Percentiles rank a stretch among this genome's conserved stretches.
These are phyloP conservation scores for Oemleria cerasiformis DNA, from an alignment of 306 rosid genomes.

Conservation along the genomic window DNA sequence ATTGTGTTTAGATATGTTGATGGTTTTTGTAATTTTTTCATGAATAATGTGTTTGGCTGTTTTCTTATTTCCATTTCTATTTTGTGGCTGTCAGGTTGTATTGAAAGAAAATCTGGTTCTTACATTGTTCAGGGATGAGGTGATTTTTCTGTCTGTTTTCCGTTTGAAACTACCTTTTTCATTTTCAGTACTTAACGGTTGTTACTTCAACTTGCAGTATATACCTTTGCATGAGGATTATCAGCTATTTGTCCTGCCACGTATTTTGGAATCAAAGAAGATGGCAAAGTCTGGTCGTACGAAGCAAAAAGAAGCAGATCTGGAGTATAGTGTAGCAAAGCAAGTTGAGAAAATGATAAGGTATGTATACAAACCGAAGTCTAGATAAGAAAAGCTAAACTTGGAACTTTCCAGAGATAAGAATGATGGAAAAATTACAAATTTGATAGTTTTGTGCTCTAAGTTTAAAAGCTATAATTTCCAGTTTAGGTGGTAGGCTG, in stretches of 20 bases:
- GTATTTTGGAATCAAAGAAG: slow-evolving; percentile 93
- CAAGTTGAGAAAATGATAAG: slow-evolving; percentile 99
- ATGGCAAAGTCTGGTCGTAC: slow-evolving; percentile 99
- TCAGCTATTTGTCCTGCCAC: slow-evolving; percentile 83
- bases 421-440: background rate
- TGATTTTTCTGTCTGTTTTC: slow-evolving; percentile 24
- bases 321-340: slow-evolving; percentile 95
- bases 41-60: slow-evolving; percentile 16
- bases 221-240: slow-evolving; percentile 90
- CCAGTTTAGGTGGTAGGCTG: background rate
- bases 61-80: slow-evolving; percentile 16
- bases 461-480: background rate
- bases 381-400: background rate
- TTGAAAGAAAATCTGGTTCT: slow-evolving; percentile 90
- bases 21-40: background rate
- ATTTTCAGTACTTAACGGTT: slow-evolving; percentile 20
- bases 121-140: slow-evolving; percentile 94
- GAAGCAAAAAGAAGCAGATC: slow-evolving; percentile 94
- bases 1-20: background rate
- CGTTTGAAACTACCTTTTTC: slow-evolving; percentile 7
- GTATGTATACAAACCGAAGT: slow-evolving; percentile 34
- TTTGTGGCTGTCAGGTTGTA: slow-evolving; percentile 57
- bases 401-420: background rate
- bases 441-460: background rate
- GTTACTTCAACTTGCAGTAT: slow-evolving; percentile 50